These are phyloP conservation scores for Populus tomentosa DNA, from an alignment of 441 rosid genomes.

Conservation along the genomic window DNA sequence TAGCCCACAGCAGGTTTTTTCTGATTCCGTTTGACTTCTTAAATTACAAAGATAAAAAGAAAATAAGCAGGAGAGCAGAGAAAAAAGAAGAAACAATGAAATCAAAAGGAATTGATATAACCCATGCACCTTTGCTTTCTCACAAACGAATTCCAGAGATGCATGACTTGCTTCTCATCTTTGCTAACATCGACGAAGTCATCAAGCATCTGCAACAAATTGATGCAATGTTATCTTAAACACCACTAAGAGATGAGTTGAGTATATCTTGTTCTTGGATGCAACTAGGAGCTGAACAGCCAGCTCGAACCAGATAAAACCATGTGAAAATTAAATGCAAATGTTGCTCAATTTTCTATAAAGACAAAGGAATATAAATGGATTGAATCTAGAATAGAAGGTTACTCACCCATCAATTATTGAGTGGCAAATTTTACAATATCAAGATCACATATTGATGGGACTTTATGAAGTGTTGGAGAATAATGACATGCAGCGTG, in stretches of 20 bases:
- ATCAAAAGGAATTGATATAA: conserved; percentile 3
- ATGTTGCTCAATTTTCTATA: background rate
- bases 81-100: background rate
- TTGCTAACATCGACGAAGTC: conserved; percentile 95
- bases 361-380: background rate
- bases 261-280: background rate
- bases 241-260: conserved; percentile 1
- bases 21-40: conserved; percentile 9
- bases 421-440: background rate
- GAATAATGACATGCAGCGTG: background rate
- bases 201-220: conserved; percentile 76
- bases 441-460: background rate
- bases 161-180: conserved; percentile 94
- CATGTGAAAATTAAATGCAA: background rate
- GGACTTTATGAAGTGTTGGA: background rate
- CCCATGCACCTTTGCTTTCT: conserved; percentile 76
- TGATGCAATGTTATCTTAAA: conserved; percentile 12
- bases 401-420: background rate
- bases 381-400: background rate
- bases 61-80: background rate
- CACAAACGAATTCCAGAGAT: conserved; percentile 95
- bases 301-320: background rate
- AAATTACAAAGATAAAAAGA: background rate
- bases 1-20: conserved; percentile 9
- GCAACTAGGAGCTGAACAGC: background rate